Base-by-base conservation (phyloP, 2,329 filamentous ascomycete species). In the Botrytis paeoniae region DNA sequence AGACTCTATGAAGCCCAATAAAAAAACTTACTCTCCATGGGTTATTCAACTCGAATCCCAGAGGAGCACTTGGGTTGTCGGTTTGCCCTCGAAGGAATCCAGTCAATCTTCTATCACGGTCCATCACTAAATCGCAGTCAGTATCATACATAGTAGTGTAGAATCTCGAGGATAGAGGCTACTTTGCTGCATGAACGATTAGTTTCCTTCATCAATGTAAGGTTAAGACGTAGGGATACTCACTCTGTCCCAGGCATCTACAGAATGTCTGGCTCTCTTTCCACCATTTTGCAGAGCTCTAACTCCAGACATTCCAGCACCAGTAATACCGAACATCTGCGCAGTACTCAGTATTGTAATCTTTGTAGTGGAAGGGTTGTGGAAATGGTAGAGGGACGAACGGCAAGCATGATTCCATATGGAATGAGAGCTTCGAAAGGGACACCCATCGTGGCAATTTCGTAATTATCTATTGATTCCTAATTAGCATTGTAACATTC, bases 241-340 rank as follows among this genome's bases (percentile, higher is more conserved):
- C 74, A 83, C 82, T 77, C 78, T 81, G 77, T 83, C 82, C 82
- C 82, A 84, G 73, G 78, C 78, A 79, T 83, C 82, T 63, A 83
- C 73, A 63, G 81, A 82, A 76, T 81, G 82, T 74, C 82, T 79
- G 61, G 78, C 79, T 73, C 81, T 79, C 78, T 83, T 83, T 66
- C 82, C 81, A 45, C 81, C 82, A 70, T 83, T 83, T 74, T 81
- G 79, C 78, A 82, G 79, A 72, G 80, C 78, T 69, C 80, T 81
- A 66, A 83, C 77, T 76, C 80, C 81, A 54, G 82, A 81, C 72
- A 84, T 73, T 74, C 82, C 82, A 64, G 80, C 79, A 75, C 82
- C 82, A 45, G 80, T 80, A 70, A 82, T 73, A 73, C 82, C 82
- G 73, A 84, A 84, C 82, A 84, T 83, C 82, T 83, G 73, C 64